phyloP scores from a whole-genome alignment of 2,329 filamentous ascomycete genomes.

The Hypoxylon sp. region DNA sequence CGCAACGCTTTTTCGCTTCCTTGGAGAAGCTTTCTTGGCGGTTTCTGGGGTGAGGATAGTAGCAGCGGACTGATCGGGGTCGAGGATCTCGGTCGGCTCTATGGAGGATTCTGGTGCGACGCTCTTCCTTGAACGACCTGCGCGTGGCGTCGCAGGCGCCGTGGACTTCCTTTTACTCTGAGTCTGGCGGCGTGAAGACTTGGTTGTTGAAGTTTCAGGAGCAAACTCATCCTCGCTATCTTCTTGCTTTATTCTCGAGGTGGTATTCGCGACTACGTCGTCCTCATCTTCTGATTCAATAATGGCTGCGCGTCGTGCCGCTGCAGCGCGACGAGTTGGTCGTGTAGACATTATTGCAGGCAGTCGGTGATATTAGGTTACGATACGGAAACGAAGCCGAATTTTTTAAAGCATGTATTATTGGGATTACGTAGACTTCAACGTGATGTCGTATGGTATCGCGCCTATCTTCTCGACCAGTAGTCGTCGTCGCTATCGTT shows the following conservation, averaged over 20 bases:
- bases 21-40: constrained; percentile 68
- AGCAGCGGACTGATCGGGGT: constrained; percentile 64
- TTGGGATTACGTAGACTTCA: not conserved
- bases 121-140: constrained; percentile 59
- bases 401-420: not conserved
- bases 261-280: constrained; percentile 69
- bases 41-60: constrained; percentile 50
- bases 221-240: constrained; percentile 84
- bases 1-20: constrained; percentile 76
- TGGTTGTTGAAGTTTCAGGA: constrained; percentile 74
- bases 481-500: not conserved
- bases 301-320: constrained; percentile 78
- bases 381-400: not conserved
- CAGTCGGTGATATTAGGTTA: constrained; percentile 4
- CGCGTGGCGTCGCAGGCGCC: constrained; percentile 55
- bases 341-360: constrained; percentile 52
- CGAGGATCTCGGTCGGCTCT: constrained; percentile 73
- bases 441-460: constrained; percentile 4
- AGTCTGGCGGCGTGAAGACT: constrained; percentile 66
- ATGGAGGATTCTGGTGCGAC: constrained; percentile 56
- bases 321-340: constrained; percentile 61
- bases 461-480: not conserved
- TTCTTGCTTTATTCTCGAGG: constrained; percentile 66
- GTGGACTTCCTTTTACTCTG: constrained; percentile 55
- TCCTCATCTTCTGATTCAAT: constrained; percentile 87